These are phyloP conservation scores for Bolboschoenus planiculmis DNA, from an alignment of 176 grass and related monocot genomes.

Conservation along the genomic window DNA sequence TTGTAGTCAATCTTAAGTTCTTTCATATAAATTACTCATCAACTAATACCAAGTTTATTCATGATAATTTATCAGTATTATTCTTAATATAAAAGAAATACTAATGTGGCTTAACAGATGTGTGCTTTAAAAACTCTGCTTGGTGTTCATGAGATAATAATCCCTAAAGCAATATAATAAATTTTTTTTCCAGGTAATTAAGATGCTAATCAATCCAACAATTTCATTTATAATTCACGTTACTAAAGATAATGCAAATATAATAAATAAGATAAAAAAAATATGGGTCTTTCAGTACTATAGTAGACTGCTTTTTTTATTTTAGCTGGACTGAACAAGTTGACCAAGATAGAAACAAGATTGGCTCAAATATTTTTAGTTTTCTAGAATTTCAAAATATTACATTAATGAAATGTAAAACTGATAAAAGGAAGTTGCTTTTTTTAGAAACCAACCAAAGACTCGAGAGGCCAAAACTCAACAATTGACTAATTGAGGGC, in stretches of 20 bases:
- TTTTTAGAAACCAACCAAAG: not conserved
- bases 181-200: not conserved
- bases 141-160: not conserved
- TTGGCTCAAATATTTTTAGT: not conserved
- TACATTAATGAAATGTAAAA: not conserved
- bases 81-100: not conserved
- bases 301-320: not conserved
- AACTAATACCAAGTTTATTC: not conserved
- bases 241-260: not conserved
- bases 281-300: not conserved
- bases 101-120: not conserved
- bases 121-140: not conserved
- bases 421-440: not conserved
- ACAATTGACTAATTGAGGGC: not conserved
- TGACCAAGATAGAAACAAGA: slow-evolving; percentile 1
- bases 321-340: not conserved
- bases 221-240: not conserved
- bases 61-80: not conserved
- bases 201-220: not conserved
- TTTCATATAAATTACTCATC: not conserved
- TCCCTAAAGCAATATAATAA: not conserved
- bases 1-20: not conserved
- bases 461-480: not conserved
- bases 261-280: not conserved
- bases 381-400: not conserved